phyloP scores from a whole-genome alignment of 305 asterid genomes.

The Caryopteris hybrid region DNA sequence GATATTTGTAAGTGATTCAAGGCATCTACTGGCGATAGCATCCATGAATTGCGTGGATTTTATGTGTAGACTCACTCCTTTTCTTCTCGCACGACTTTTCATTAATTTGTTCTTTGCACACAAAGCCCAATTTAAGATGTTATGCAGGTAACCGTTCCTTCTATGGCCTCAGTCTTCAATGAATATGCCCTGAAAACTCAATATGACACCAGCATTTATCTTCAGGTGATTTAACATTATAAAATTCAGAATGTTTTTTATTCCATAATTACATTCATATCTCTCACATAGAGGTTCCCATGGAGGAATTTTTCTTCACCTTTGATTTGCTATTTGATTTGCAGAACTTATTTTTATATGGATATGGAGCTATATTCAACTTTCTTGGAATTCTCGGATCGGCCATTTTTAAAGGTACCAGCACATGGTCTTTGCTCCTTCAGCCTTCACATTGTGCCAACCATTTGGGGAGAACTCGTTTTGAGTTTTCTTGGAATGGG shows the following conservation, averaged over 20 bases:
- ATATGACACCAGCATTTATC: constrained; percentile 96
- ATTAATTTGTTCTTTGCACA: constrained; percentile 9
- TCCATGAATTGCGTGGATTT: constrained; percentile 11
- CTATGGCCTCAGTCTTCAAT: constrained; percentile 94
- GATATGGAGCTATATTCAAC: constrained; percentile 94
- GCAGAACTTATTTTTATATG: constrained; percentile 90
- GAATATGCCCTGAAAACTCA: constrained; percentile 98
- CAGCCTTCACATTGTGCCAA: constrained; percentile 2
- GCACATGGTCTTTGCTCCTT: constrained; percentile 2
- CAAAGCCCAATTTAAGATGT: constrained; percentile 46
- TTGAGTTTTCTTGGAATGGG: neutral
- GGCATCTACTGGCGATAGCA: constrained; percentile 18
- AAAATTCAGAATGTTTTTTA: constrained; percentile 3
- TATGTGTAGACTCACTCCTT: constrained; percentile 2
- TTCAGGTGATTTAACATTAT: constrained; percentile 53
- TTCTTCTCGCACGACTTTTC: neutral
- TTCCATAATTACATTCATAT: neutral
- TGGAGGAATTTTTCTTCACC: neutral
- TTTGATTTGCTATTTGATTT: constrained; percentile 22
- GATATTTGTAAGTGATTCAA: constrained; percentile 75
- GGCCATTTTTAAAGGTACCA: constrained; percentile 63
- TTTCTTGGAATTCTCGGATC: constrained; percentile 72
- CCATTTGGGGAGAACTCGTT: constrained; percentile 7
- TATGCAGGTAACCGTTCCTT: constrained; percentile 88
- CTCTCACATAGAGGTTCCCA: neutral